These are phyloP conservation scores for Acanthamoeba triangularis DNA, from an alignment of 208 protist genomes.

Conservation along the genomic window DNA sequence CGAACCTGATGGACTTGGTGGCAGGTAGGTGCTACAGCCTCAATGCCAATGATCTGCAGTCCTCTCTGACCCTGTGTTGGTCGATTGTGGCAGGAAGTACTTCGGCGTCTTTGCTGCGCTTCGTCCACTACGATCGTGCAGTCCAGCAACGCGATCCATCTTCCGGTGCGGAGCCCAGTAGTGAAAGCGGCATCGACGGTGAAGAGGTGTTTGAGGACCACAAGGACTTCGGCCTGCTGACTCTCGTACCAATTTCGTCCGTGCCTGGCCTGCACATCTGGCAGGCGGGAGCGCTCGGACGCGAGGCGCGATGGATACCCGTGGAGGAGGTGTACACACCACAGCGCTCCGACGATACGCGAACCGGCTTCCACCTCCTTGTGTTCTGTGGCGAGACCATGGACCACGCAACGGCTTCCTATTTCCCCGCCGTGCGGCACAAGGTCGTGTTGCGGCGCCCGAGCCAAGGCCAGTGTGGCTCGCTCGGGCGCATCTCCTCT, in stretches of 20 bases:
- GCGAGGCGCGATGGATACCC: background rate
- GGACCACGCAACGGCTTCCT: constrained; percentile 30
- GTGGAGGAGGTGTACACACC: background rate
- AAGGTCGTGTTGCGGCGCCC: background rate
- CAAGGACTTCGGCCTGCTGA: constrained; percentile 29
- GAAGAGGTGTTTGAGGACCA: constrained; percentile 27
- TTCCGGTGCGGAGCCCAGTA: background rate
- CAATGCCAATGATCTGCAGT: background rate
- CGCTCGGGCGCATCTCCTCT: background rate
- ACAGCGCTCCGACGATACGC: background rate
- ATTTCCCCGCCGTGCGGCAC: constrained; percentile 14
- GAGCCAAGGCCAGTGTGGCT: background rate
- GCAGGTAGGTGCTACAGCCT: background rate
- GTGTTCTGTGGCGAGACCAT: constrained; percentile 9
- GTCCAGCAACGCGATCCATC: background rate
- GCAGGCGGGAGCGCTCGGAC: background rate
- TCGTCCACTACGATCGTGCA: background rate
- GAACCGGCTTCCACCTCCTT: background rate
- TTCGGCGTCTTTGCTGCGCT: background rate
- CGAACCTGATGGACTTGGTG: background rate
- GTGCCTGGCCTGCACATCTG: constrained; percentile 18
- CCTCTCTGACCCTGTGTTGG: background rate
- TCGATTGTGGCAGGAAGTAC: background rate
- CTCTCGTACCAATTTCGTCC: background rate
- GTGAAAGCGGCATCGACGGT: background rate